Base-by-base conservation (phyloP, 2,329 filamentous ascomycete species). In the Fusarium lyarnte region DNA sequence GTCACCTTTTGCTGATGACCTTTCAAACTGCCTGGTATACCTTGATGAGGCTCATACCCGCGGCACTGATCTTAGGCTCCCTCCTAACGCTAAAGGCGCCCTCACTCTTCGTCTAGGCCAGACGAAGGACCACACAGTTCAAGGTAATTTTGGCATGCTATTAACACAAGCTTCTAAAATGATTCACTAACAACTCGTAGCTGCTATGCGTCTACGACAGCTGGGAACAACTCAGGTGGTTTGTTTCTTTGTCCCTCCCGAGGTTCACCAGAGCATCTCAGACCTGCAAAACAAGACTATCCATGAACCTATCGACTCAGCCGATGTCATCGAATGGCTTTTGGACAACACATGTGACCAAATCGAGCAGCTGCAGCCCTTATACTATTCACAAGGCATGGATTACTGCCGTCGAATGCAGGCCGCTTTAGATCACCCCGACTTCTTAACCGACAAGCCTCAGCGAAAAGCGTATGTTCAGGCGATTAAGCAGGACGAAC, bases 131-230 rank as follows among this genome's bases (percentile, higher is more conserved):
- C 84, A 88, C 21, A 85, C 87, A 0, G 88, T 77, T 19, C 75
- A 77, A 61, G 74, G 89, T 5, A 86, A 90, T 51, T 21, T 17
- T 12, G 16, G 2, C 8, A 13, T 21, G 12, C 2, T 36, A 21
- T 8, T 7, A 12, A 12, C 4, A 23, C 8, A 10, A 9, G 8
- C 21, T 27, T 23, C 9, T 5, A 16, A 17, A 11, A 11, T 23
- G 29, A 49, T 68, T 45, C 14, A 38, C 65, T 72, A 38, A 74
- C 38, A 16, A 17, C 16, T 25, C 10, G 36, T 69, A 87, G 89
- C 90, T 60, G 89, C 90, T 0, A 92, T 92, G 90, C 81, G 90
- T 60, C 78, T 92, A 2, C 84, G 90, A 1, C 87, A 91, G 53
- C 80, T 92, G 0, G 81, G 79, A 3, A 83, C 83, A 1, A 87